Evolutionary conservation across 75 land plant species (phyloP), one percentile per base, ranked within the genome.

Genomic region (Chamaecyparis obtusa): DNA sequence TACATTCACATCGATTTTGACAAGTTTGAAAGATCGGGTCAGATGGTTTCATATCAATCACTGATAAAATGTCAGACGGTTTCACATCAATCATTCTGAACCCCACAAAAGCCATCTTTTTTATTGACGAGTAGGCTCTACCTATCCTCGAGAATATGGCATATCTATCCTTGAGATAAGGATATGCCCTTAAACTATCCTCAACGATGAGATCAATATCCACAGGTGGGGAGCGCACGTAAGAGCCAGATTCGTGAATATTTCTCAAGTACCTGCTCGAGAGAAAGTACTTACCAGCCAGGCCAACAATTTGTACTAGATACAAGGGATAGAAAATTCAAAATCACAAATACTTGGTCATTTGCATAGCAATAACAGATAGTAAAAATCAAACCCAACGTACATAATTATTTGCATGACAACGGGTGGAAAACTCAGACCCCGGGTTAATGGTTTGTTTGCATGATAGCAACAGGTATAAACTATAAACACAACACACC

Each of bases 11-110:
- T 81, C 48, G 46, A 81, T 81, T 49, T 81, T 46, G 33, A 41
- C 81, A 21, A 41, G 48, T 46, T n/a, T 44, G 13, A 24, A 74
- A 80, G n/a, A 46, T 41, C 49, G 3, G 83, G 83, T 81, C 83
- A 44, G 27, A 33, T 78, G 81, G 13, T 46, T 81, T 27, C 83
- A 46, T 81, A 81, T 81, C n/a, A 81, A 44, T 44, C 83, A 81
- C 10, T 81, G 54, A 46, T 81, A 15, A 43, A 44, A n/a, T 74
- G 49, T 44, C 83, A 44, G 44, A 39, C 27, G 51, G 9, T 81
- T 81, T 46, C 83, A 46, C 48, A 81, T 81, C 83, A 81, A 46
- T 81, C 54, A 43, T 81, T 37, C 32, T 46, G 11, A 51, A 46
- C 49, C 83, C 33, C 49, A 81, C 27, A 44, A 24, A 1, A 27